A percentile compares a stretch with the other conserved stretches of the same genome.
Evolutionary conservation across 306 rosid species (phyloP).

Genomic region (Parietaria judaica): DNA sequence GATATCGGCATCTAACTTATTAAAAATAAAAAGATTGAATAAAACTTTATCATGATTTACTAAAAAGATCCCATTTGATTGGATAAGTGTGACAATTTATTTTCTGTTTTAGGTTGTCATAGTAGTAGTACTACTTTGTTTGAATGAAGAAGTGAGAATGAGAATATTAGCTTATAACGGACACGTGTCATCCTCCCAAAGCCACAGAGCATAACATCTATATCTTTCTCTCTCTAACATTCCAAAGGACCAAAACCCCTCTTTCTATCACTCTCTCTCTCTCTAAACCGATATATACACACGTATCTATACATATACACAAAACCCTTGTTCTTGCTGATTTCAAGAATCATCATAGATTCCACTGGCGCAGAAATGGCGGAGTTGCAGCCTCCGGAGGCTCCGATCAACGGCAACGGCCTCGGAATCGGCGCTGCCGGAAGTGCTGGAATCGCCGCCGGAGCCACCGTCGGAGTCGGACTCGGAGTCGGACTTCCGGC

Average conservation of each 20-base stretch:
- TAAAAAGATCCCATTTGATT: too few relatives aligned
- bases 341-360: background rate
- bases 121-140: too few relatives aligned
- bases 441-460: slow-evolving; percentile 24
- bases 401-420: background rate
- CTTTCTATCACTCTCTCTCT: background rate
- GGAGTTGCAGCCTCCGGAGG: slow-evolving; percentile 62
- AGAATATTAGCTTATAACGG: background rate
- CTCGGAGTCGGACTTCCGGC: slow-evolving; percentile 9
- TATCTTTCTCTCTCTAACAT: background rate
- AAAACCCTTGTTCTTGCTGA: background rate
- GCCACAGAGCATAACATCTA: background rate
- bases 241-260: background rate
- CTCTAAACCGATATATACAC: slow-evolving; percentile 3
- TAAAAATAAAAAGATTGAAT: too few relatives aligned
- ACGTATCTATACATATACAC: background rate
- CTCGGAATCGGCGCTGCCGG: slow-evolving; percentile 1
- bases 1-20: too few relatives aligned
- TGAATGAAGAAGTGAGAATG: too few relatives aligned
- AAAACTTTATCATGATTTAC: too few relatives aligned
- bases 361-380: slow-evolving; percentile 29
- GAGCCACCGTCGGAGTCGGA: slow-evolving; percentile 15
- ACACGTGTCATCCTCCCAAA: slow-evolving; percentile 12
- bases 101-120: too few relatives aligned
- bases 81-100: too few relatives aligned